A percentile compares a stretch with the other conserved stretches of the same genome.
Evolutionary conservation across 176 grass and related monocot genomes (phyloP).

Genomic region (Zizania latifolia): DNA sequence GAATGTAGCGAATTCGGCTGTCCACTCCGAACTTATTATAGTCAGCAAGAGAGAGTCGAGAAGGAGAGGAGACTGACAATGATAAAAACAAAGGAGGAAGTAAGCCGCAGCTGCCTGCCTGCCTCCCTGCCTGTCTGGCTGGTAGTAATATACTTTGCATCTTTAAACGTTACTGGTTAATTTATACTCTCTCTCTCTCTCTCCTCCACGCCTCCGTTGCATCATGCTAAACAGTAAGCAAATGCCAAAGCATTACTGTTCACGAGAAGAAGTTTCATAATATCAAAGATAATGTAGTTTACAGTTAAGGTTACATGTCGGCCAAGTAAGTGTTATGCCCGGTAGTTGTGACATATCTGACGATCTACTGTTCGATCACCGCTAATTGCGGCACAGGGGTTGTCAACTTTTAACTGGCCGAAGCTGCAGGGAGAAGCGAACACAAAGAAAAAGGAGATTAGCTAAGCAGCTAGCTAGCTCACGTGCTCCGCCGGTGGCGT

Average conservation of each 20-base stretch:
- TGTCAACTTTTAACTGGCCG: background rate
- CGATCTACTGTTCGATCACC: background rate
- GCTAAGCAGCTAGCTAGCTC: constrained; percentile 12
- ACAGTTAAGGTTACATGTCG: constrained; percentile 1
- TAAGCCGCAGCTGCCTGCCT: background rate
- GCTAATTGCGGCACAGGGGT: background rate
- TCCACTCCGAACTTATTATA: constrained; percentile 40
- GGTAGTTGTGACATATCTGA: background rate
- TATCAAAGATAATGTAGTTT: background rate
- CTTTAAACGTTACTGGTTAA: background rate
- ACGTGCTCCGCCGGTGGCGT: constrained; percentile 38
- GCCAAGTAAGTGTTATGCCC: background rate
- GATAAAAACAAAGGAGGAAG: background rate
- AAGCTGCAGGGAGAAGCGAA: background rate
- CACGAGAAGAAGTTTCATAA: background rate
- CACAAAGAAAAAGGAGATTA: background rate
- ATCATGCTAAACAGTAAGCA: background rate
- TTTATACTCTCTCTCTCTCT: background rate
- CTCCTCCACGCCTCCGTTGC: background rate
- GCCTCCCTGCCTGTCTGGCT: constrained; percentile 6
- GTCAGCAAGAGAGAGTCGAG: background rate
- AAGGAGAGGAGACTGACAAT: background rate
- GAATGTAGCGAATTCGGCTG: constrained; percentile 36
- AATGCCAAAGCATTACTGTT: background rate
- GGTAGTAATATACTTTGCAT: background rate